Conservation (phyloP, 768 basidiomycete genomes). For the Lactarius quietus region DNA sequence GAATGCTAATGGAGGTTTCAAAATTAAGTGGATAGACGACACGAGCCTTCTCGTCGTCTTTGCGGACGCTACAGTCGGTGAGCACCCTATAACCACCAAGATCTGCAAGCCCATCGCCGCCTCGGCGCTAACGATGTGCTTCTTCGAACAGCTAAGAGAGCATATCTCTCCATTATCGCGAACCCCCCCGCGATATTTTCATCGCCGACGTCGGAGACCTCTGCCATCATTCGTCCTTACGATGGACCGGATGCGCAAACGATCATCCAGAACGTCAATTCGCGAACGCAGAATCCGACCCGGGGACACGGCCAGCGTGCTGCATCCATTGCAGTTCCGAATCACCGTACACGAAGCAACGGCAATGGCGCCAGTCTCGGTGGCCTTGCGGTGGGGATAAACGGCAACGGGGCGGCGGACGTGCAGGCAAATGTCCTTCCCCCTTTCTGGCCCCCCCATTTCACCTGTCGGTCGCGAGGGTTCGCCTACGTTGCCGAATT, state of each 20-base stretch:
- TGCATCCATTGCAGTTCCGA: constrained; percentile 42
- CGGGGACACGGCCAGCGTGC: constrained; percentile 67
- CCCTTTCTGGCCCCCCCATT: constrained; percentile 13
- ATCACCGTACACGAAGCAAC: constrained; percentile 38
- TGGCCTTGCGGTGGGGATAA: constrained; percentile 29
- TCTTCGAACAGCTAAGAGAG: constrained; percentile 74
- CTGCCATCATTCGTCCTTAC: constrained; percentile 80
- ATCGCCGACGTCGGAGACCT: constrained; percentile 46
- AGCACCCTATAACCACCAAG: constrained; percentile 36
- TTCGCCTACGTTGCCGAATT: constrained; percentile 75
- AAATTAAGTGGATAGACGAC: constrained; percentile 99
- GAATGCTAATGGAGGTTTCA: constrained; percentile 82
- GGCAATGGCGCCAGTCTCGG: constrained; percentile 35
- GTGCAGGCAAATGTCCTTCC: constrained; percentile 11
- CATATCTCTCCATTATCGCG: constrained; percentile 88
- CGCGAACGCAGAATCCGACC: constrained; percentile 59
- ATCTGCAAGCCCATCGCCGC: constrained; percentile 2
- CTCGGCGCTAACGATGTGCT: constrained; percentile 10
- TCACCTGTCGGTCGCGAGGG: constrained; percentile 40
- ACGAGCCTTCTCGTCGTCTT: constrained; percentile 95
- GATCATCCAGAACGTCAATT: constrained; percentile 80
- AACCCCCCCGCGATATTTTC: constrained; percentile 71
- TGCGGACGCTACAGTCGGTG: constrained; percentile 83
- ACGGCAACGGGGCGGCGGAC: constrained; percentile 28
- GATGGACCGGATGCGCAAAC: constrained; percentile 89